Evolutionary conservation across 1,284 basidiomycete species (phyloP).

Genomic region (Ganoderma multipileum): DNA sequence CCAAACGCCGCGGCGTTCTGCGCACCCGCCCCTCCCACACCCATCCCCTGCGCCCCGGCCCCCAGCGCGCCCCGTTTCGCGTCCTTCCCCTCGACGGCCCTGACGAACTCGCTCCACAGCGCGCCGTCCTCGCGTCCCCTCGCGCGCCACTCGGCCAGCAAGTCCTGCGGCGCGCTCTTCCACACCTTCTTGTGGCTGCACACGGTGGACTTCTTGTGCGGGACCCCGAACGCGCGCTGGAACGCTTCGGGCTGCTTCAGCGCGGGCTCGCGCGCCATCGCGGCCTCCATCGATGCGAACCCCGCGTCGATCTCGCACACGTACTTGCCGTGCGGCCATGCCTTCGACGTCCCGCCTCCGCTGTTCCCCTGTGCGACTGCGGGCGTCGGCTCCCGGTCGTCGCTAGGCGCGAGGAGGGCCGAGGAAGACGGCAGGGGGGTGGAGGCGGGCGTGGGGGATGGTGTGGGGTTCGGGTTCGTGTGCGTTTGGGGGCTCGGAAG

Average conservation of each 20-base stretch:
- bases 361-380: background rate
- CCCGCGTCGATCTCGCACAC: conserved; percentile 65
- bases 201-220: conserved; percentile 74
- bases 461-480: conserved; percentile 6
- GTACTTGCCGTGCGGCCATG: conserved; percentile 76
- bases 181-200: conserved; percentile 71
- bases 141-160: conserved; percentile 56
- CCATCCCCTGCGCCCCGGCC: background rate
- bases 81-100: conserved; percentile 46
- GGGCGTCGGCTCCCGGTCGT: background rate
- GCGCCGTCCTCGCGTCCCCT: conserved; percentile 59
- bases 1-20: conserved; percentile 13
- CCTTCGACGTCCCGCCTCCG: conserved; percentile 53
- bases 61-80: conserved; percentile 13
- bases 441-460: background rate
- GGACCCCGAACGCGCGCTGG: conserved; percentile 67
- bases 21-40: conserved; percentile 12
- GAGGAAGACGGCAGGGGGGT: background rate
- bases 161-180: conserved; percentile 54
- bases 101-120: conserved; percentile 71
- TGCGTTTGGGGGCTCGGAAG: background rate
- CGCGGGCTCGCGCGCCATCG: conserved; percentile 49
- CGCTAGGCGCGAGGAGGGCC: background rate
- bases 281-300: conserved; percentile 60
- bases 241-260: conserved; percentile 66